These are phyloP conservation scores for Knoxia roxburghii DNA, from an alignment of 257 asterid genomes.

Conservation along the genomic window DNA sequence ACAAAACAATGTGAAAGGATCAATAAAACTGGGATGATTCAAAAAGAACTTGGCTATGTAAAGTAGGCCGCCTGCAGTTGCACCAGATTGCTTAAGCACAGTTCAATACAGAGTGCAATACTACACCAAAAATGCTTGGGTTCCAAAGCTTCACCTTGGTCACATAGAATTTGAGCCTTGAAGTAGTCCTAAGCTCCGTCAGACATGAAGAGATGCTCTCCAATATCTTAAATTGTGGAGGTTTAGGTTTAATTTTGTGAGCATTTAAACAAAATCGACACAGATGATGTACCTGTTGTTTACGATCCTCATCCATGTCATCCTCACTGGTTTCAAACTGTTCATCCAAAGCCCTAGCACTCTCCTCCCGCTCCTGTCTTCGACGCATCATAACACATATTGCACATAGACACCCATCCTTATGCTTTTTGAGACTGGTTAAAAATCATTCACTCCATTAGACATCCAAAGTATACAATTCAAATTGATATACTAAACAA, in stretches of 20 bases:
- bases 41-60: neutral
- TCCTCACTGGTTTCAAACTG: slow-evolving; percentile 63
- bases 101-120: neutral
- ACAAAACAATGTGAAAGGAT: neutral
- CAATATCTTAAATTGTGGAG: neutral
- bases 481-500: slow-evolving; percentile 12
- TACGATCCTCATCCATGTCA: slow-evolving; percentile 53
- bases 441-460: neutral
- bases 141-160: neutral
- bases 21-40: neutral
- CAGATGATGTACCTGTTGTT: slow-evolving; percentile 43
- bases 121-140: neutral
- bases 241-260: neutral
- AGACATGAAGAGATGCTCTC: neutral
- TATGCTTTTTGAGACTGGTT: slow-evolving; percentile 90
- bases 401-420: slow-evolving; percentile 94
- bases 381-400: slow-evolving; percentile 97
- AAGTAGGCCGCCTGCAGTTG: neutral
- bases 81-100: neutral
- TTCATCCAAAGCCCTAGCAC: slow-evolving; percentile 60
- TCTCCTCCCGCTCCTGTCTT: slow-evolving; percentile 89
- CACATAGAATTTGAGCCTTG: neutral
- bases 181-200: neutral
- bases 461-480: neutral
- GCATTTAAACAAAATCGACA: neutral